Conservation (phyloP, 192 early-diverging fungal species). For the Diversispora epigaea region DNA sequence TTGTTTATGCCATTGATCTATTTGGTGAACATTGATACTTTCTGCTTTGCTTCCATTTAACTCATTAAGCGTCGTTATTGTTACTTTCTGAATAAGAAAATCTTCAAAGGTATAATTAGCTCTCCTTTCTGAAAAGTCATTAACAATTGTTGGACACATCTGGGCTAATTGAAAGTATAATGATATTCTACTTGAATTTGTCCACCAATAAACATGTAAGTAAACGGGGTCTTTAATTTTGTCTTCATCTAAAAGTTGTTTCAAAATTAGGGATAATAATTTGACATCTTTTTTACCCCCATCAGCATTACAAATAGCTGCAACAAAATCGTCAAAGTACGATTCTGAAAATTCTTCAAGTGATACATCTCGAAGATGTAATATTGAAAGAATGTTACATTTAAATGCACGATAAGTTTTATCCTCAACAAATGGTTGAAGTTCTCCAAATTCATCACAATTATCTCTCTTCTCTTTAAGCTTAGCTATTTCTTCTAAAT, state of each 20-base stretch:
- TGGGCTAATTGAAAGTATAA: constrained; percentile 16
- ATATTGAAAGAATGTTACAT: not conserved
- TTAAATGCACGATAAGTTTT: not conserved
- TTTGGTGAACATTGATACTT: not conserved
- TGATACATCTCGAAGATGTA: not conserved
- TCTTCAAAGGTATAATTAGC: not conserved
- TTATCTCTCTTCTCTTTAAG: constrained; percentile 6
- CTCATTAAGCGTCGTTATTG: not conserved
- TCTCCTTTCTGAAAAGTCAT: constrained; percentile 1
- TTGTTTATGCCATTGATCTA: constrained; percentile 11
- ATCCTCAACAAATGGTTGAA: constrained; percentile 3
- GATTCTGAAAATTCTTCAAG: not conserved
- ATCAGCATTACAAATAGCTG: not conserved
- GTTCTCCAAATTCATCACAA: not conserved
- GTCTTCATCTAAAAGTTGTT: not conserved
- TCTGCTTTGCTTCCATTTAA: not conserved
- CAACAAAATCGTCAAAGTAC: constrained; percentile 30
- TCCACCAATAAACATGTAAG: constrained; percentile 30
- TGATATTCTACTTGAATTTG: not conserved
- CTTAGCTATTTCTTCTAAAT: constrained; percentile 5
- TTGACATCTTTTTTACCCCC: not conserved
- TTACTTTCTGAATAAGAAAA: not conserved
- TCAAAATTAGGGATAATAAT: constrained; percentile 4
- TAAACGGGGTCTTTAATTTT: constrained; percentile 17
- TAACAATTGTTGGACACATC: not conserved